phyloP scores from a whole-genome alignment of 257 asterid species.

The Nicotiana undulata region DNA sequence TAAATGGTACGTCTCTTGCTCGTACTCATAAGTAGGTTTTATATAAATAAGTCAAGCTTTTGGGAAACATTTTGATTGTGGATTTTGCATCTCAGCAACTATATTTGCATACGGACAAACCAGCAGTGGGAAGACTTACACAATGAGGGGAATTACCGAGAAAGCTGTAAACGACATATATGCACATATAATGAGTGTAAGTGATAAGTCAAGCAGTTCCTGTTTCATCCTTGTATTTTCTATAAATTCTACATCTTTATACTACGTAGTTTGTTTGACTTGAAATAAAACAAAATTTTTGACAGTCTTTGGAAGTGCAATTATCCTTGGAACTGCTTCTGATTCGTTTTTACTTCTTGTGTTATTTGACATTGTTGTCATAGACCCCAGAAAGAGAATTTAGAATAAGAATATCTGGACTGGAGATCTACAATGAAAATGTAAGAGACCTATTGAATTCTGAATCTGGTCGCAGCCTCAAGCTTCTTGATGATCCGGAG shows the following conservation, averaged over 20 bases:
- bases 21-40: neutral
- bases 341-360: neutral
- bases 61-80: neutral
- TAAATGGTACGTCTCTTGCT: slow-evolving; percentile 51
- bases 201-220: slow-evolving; percentile 12
- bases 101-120: slow-evolving; percentile 97
- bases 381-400: slow-evolving; percentile 95
- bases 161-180: slow-evolving; percentile 88
- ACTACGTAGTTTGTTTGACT: neutral
- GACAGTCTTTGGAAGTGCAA: neutral
- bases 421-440: slow-evolving; percentile 87
- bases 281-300: neutral
- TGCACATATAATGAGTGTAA: slow-evolving; percentile 77
- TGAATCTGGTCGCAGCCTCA: slow-evolving; percentile 81
- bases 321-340: neutral
- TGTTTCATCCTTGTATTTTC: neutral
- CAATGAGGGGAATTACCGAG: slow-evolving; percentile 91
- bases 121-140: slow-evolving; percentile 94
- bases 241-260: neutral
- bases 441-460: slow-evolving; percentile 82
- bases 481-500: slow-evolving; percentile 95
- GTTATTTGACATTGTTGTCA: slow-evolving; percentile 7
- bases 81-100: slow-evolving; percentile 58
- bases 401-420: slow-evolving; percentile 75
- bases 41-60: neutral